Conservation (phyloP, 306 rosid genomes). For the Hylodesmum podocarpum region DNA sequence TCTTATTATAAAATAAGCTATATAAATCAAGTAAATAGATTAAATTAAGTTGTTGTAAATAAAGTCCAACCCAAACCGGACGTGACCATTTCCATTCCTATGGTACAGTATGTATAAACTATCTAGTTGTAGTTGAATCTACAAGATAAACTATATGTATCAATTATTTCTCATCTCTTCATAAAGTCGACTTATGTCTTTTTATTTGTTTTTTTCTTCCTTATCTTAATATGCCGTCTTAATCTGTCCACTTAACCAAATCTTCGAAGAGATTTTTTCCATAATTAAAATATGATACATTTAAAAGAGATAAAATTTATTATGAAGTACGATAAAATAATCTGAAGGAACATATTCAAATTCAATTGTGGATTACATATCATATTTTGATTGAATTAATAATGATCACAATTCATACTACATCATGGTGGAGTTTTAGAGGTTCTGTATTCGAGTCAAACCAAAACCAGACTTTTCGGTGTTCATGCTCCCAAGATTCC, state of each 20-base stretch:
- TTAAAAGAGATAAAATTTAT: background rate
- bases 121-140: no score
- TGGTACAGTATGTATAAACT: no score
- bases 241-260: constrained; percentile 12
- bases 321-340: background rate
- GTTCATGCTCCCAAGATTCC: background rate
- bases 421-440: background rate
- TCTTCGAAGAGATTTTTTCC: constrained; percentile 1
- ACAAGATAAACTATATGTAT: no score
- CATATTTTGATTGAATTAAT: background rate
- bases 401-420: background rate
- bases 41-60: no score
- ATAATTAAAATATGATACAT: constrained; percentile 1
- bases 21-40: no score
- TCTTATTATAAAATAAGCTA: no score
- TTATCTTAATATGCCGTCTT: background rate
- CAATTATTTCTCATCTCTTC: background rate
- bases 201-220: background rate
- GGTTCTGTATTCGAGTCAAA: background rate
- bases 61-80: no score
- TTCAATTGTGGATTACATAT: background rate
- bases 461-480: background rate
- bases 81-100: no score
- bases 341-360: background rate
- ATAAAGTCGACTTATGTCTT: background rate